A percentile compares a stretch with the other conserved stretches of the same genome.
phyloP scores from a whole-genome alignment of 495 filamentous ascomycete genomes.

The Aspergillus diversus region DNA sequence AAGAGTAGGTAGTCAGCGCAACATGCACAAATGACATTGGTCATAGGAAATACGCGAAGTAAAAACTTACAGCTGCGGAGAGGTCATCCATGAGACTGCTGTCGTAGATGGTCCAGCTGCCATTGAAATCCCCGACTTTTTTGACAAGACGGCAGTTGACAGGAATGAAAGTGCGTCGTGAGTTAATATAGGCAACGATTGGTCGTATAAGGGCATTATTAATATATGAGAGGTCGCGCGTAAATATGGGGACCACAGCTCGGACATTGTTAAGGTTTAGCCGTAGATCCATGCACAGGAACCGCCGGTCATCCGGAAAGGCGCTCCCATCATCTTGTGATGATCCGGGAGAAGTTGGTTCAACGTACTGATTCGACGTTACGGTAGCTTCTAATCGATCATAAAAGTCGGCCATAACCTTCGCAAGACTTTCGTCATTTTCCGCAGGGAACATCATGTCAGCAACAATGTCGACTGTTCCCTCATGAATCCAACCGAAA shows the following conservation, averaged over 20 bases:
- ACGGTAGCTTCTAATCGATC: conserved; percentile 92
- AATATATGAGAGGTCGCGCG: conserved; percentile 85
- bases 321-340: conserved; percentile 21
- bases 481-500: conserved; percentile 97
- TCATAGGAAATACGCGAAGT: not conserved
- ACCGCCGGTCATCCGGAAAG: conserved; percentile 60
- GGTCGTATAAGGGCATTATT: conserved; percentile 94
- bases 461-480: conserved; percentile 93
- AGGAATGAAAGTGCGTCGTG: conserved; percentile 88
- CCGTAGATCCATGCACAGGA: conserved; percentile 85
- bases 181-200: conserved; percentile 99
- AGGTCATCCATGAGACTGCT: conserved; percentile 94
- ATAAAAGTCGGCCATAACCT: conserved; percentile 92
- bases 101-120: conserved; percentile 93
- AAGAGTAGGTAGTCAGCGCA: conserved; percentile 17
- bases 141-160: conserved; percentile 95
- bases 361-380: conserved; percentile 63
- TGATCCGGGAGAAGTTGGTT: conserved; percentile 20
- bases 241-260: conserved; percentile 90
- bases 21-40: conserved; percentile 2
- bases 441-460: conserved; percentile 92
- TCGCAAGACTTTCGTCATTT: conserved; percentile 81
- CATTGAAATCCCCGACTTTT: conserved; percentile 83
- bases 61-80: conserved; percentile 71
- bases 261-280: conserved; percentile 91